A percentile compares a stretch with the other conserved stretches of the same genome.
phyloP scores from a whole-genome alignment of 2,329 filamentous ascomycete species.

The Fusarium keratoplasticum region DNA sequence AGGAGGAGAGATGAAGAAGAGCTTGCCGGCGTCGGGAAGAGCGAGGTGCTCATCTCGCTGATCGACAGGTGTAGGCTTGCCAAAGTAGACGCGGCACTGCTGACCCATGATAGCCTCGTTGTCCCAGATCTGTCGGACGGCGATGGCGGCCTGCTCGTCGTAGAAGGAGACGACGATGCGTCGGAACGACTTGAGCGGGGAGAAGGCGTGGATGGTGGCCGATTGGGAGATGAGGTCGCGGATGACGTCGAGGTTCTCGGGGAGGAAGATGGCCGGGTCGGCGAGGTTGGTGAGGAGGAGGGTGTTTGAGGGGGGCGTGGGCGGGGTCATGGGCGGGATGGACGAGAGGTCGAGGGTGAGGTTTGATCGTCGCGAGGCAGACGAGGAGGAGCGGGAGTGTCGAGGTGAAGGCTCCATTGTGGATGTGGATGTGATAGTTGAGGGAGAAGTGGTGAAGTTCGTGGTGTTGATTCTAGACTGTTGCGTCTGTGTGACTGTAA shows the following conservation, averaged over 20 bases:
- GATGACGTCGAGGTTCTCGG: conserved; percentile 79
- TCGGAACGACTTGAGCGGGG: conserved; percentile 84
- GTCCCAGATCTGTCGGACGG: conserved; percentile 79
- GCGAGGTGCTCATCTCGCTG: conserved; percentile 68
- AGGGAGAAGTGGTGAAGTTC: conserved; percentile 7
- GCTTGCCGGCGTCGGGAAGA: conserved; percentile 76
- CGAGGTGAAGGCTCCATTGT: conserved; percentile 52
- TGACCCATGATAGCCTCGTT: conserved; percentile 79
- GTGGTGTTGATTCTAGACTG: not conserved
- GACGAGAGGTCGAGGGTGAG: conserved; percentile 80
- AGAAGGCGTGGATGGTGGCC: conserved; percentile 81
- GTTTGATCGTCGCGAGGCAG: conserved; percentile 58
- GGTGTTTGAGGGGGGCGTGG: conserved; percentile 84
- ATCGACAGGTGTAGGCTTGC: conserved; percentile 69
- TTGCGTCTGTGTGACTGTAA: not conserved
- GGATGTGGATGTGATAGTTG: conserved; percentile 17
- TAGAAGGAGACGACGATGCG: conserved; percentile 85
- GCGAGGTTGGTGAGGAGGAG: conserved; percentile 86
- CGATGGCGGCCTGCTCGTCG: conserved; percentile 75
- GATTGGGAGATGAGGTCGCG: conserved; percentile 76
- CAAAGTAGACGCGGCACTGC: conserved; percentile 76
- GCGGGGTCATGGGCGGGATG: conserved; percentile 75
- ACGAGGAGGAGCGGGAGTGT: conserved; percentile 59
- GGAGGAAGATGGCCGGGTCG: conserved; percentile 78
- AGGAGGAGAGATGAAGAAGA: conserved; percentile 79